Conservation (phyloP, 2,329 filamentous ascomycete species). For the Gnomoniopsis smithogilvyi region DNA sequence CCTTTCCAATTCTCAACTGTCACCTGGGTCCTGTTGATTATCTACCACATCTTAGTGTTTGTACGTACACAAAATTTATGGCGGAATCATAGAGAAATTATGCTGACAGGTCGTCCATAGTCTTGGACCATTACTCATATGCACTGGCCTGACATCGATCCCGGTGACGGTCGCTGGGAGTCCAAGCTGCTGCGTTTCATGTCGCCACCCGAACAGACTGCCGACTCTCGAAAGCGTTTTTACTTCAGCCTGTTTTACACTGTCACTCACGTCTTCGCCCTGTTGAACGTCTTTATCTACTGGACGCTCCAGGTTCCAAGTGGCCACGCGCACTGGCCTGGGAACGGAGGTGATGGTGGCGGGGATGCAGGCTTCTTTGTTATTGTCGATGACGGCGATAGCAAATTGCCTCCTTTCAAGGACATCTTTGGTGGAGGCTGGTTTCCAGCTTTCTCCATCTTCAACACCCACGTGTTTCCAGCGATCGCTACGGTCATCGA, state of each 20-base stretch:
- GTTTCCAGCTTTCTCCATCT: constrained; percentile 43
- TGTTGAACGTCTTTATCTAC: constrained; percentile 50
- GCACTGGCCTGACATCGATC: constrained; percentile 41
- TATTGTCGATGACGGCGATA: background rate
- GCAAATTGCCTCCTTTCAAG: constrained; percentile 33
- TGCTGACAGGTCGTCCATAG: background rate
- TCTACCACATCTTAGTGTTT: constrained; percentile 45
- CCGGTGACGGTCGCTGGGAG: constrained; percentile 33
- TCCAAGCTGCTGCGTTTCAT: constrained; percentile 35
- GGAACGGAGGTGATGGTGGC: constrained; percentile 6
- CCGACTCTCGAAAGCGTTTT: constrained; percentile 39
- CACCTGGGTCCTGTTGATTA: constrained; percentile 37
- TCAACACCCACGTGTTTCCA: constrained; percentile 43
- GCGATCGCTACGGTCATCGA: constrained; percentile 43
- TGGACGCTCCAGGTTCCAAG: constrained; percentile 38
- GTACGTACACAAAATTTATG: constrained; percentile 31
- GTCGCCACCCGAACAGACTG: constrained; percentile 42
- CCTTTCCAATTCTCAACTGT: constrained; percentile 49
- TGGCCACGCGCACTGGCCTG: constrained; percentile 33
- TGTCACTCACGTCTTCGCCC: constrained; percentile 40
- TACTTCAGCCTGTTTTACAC: constrained; percentile 51
- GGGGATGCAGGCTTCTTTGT: constrained; percentile 5
- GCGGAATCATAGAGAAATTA: no score
- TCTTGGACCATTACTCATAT: constrained; percentile 52
- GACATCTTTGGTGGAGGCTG: constrained; percentile 46